Evolutionary conservation across 129 eudicot genomes (phyloP), one percentile per base, ranked within the genome.

Genomic region (Rutidosis leptorrhynchoides): DNA sequence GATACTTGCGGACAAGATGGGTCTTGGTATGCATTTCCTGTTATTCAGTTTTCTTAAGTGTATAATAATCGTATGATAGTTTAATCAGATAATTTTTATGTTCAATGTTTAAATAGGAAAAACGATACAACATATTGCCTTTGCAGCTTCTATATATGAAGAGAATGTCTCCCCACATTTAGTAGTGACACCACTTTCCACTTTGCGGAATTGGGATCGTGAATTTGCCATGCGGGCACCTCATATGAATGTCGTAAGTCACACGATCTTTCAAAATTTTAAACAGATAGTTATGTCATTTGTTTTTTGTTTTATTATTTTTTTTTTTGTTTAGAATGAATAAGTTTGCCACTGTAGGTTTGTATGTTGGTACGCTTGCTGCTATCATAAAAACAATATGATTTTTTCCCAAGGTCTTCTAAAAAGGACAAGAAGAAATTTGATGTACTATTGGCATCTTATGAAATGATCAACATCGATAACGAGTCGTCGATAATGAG

Each of bases 201-300:
- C 98, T 55, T 77, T 93, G 78, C 83, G 98, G 70, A 93, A 93
- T 70, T 93, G 98, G 96, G 98, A 93, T 62, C 96, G 98, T 71
- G 98, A 93, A 69, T 93, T 93, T 82, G 92, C 98, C 77, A 78
- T 83, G 56, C n/a, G n/a, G n/a, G n/a, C n/a, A n/a, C n/a, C n/a
- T n/a, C n/a, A n/a, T n/a, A n/a, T n/a, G n/a, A n/a, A n/a, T n/a
- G n/a, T n/a, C n/a, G n/a, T n/a, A n/a, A n/a, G n/a, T n/a, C n/a
- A n/a, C n/a, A n/a, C n/a, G 26, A 61, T 58, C n/a, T 77, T 52
- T 61, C 6, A 49, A 62, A 27, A 10, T 12, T 68, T 59, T 3
- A 27, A 48, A 14, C 30, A n/a, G 30, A 37, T 64, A 56, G n/a
- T 26, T 67, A 32, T 12, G 3, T 29, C 16, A 33, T 64, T n/a